These are phyloP conservation scores for Myriosclerotinia scirpicola DNA, from an alignment of 2,329 filamentous ascomycete species.

Conservation along the genomic window DNA sequence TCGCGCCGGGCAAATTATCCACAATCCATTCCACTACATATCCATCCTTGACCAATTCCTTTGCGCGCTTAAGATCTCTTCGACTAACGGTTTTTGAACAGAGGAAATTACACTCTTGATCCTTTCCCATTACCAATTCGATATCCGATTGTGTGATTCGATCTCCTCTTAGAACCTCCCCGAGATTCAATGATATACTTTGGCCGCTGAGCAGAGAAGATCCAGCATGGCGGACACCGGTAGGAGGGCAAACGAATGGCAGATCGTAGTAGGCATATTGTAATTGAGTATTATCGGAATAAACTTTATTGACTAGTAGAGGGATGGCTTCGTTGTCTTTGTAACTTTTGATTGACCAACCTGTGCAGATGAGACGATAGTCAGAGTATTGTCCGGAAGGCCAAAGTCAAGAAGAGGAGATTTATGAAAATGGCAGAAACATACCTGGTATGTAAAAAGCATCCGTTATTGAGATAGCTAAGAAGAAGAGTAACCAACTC, in stretches of 20 bases:
- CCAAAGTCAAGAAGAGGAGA: background rate
- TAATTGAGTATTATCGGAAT: conserved; percentile 85
- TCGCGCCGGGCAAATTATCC: conserved; percentile 85
- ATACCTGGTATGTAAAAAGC: conserved; percentile 87
- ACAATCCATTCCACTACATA: conserved; percentile 94
- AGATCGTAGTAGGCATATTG: conserved; percentile 90
- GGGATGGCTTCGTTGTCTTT: conserved; percentile 74
- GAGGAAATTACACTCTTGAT: conserved; percentile 70
- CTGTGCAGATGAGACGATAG: conserved; percentile 44
- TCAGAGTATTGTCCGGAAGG: background rate
- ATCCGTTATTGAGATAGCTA: conserved; percentile 51
- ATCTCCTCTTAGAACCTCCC: conserved; percentile 84
- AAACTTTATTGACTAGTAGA: conserved; percentile 88
- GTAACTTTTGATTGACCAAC: conserved; percentile 82
- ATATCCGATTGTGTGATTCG: conserved; percentile 84
- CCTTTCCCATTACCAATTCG: conserved; percentile 73
- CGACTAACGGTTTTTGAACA: conserved; percentile 68
- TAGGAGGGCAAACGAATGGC: conserved; percentile 81
- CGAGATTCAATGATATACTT: conserved; percentile 78
- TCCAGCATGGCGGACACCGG: conserved; percentile 63
- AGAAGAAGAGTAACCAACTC: conserved; percentile 50
- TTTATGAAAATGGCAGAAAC: conserved; percentile 28
- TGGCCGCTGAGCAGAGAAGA: conserved; percentile 72
- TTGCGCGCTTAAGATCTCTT: conserved; percentile 64
- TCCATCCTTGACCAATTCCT: conserved; percentile 71